Base-by-base conservation (phyloP, 1,284 basidiomycete species). In the Ganoderma leucocontextum region DNA sequence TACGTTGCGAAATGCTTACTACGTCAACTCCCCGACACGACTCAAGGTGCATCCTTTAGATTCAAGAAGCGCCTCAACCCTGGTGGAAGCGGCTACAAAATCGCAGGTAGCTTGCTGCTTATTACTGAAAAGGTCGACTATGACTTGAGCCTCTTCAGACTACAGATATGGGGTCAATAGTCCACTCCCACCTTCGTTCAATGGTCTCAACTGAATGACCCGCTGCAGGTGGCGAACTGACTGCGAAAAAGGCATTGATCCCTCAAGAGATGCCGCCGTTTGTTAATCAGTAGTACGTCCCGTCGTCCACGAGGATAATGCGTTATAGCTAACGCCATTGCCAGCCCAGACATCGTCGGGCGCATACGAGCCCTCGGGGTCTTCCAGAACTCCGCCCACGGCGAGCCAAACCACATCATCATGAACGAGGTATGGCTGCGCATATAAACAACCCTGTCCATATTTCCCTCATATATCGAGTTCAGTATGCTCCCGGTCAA, bases 31-130 rank as follows among this genome's bases (percentile, higher is more conserved):
- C 4, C 22, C 25, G 17, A 25, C 12, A 19, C 25, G 17, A 44
- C 42, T 47, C 41, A 49, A 19, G 9, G 9, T 33, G 38, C 17
- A 60, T 4, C 7, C n/a, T 19, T n/a, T 29, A 95, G 92, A 92
- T 96, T 66, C 78, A 82, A 39, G 90, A 91, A 75, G 89, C 91
- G 0, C 93, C 94, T n/a, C 89, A 87, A 75, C 90, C 89, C 10
- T 94, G 90, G 78, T 97, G 95, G 95, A 95, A 91, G 79, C 86
- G 86, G n/a, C 84, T 96, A 22, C 86, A 88, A 5, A 95, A 95
- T 72, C 84, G 95, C 76, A 87, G 95, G 94, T 59, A 39, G 19
- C 12, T n/a, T 38, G 10, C 2, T 22, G n/a, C 6, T 4, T 19
- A n/a, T 38, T 33, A 4, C 2, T 19, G 19, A 7, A 1, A 4